These are phyloP conservation scores for Trichosanthes cucumerina DNA, from an alignment of 306 rosid species.

Conservation along the genomic window DNA sequence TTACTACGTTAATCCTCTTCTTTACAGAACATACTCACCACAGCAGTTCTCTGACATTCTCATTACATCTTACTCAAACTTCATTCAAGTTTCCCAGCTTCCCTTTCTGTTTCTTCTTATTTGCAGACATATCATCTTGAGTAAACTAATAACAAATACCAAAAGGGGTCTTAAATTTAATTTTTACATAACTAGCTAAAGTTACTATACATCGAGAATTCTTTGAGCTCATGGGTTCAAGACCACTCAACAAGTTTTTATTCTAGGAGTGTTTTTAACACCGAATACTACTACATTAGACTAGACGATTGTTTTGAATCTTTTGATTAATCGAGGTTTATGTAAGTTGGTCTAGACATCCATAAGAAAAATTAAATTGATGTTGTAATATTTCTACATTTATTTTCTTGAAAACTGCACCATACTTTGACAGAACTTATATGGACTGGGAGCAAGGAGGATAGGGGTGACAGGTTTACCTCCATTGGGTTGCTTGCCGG, in stretches of 20 bases:
- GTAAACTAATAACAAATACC: background rate
- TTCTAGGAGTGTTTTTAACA: background rate
- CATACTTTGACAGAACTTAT: constrained; percentile 35
- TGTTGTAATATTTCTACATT: background rate
- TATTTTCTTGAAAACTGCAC: background rate
- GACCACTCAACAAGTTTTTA: background rate
- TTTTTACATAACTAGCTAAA: background rate
- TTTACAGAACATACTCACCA: constrained; percentile 20
- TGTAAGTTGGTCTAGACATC: background rate
- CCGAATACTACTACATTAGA: background rate
- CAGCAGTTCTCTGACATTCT: constrained; percentile 42
- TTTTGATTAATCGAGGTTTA: background rate
- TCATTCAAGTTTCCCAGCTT: constrained; percentile 35
- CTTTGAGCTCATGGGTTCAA: background rate
- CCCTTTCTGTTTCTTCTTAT: too few species aligned
- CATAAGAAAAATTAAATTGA: background rate
- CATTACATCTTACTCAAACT: constrained; percentile 27
- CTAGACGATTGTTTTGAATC: background rate
- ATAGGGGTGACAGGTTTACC: constrained; percentile 45
- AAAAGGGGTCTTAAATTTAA: background rate
- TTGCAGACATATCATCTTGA: background rate
- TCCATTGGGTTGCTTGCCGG: constrained; percentile 47
- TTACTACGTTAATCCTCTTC: constrained; percentile 39
- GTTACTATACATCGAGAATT: background rate
- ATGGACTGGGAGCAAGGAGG: constrained; percentile 39